Conservation (phyloP, 164 flowering plant species). For the Malania oleifera region DNA sequence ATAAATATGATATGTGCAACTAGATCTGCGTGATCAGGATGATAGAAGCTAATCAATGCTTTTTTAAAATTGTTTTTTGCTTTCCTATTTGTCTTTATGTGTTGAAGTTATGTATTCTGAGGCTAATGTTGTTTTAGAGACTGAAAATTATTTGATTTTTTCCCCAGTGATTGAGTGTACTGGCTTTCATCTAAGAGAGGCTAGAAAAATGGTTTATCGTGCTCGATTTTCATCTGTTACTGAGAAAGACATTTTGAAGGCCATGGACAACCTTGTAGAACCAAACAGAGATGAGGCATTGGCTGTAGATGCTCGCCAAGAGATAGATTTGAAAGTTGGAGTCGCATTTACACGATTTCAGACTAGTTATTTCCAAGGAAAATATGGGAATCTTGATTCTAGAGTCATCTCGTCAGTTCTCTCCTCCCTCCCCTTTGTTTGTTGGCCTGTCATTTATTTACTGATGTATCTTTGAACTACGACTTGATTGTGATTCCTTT, state of each 20-base stretch:
- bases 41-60: no score
- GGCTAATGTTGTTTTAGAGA: not conserved
- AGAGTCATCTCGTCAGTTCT: constrained; percentile 86
- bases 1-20: no score
- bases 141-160: not conserved
- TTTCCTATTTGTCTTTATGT: not conserved
- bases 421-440: constrained; percentile 11
- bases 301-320: constrained; percentile 99
- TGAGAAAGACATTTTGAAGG: constrained; percentile 76
- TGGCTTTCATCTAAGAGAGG: constrained; percentile 51
- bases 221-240: constrained; percentile 94
- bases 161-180: constrained; percentile 79
- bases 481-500: not conserved
- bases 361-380: constrained; percentile 88
- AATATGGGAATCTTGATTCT: constrained; percentile 93
- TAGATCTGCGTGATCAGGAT: no score
- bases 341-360: constrained; percentile 97
- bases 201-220: constrained; percentile 60
- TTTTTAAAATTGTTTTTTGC: no score
- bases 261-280: constrained; percentile 76
- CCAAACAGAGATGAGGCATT: constrained; percentile 86
- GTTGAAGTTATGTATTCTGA: not conserved
- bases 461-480: not conserved
- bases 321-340: constrained; percentile 98
- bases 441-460: not conserved